A percentile compares a stretch with the other conserved stretches of the same genome.
These are phyloP conservation scores for Diplodia scrobiculata DNA, from an alignment of 2,329 filamentous ascomycete species.

Conservation along the genomic window DNA sequence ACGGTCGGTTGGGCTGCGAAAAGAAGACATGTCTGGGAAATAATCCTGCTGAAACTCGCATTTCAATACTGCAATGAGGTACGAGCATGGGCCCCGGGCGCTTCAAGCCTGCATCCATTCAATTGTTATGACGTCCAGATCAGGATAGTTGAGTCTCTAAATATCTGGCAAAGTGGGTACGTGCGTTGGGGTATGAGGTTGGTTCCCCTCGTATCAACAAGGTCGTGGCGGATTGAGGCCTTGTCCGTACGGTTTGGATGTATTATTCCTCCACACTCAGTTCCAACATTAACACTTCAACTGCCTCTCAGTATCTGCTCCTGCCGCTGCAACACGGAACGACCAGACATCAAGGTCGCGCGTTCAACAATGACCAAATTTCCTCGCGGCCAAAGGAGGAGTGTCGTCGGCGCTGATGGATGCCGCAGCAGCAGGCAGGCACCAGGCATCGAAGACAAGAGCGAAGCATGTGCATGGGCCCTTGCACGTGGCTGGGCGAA, in stretches of 20 bases:
- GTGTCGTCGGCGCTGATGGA: background rate
- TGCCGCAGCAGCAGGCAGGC: slow-evolving; percentile 7
- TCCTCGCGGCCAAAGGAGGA: background rate
- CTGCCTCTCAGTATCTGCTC: background rate
- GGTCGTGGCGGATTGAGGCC: background rate
- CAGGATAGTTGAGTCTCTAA: slow-evolving; percentile 5
- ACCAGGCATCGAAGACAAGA: slow-evolving; percentile 14
- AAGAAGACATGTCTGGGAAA: background rate
- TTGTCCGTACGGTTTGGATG: background rate
- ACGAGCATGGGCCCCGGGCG: slow-evolving; percentile 9
- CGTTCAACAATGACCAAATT: background rate
- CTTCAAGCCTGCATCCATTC: background rate
- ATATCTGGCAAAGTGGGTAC: background rate
- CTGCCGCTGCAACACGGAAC: background rate
- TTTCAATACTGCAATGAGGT: slow-evolving; percentile 3
- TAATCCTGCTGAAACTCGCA: background rate
- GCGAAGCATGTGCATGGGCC: background rate
- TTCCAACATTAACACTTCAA: background rate
- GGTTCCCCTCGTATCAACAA: background rate
- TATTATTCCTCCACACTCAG: background rate
- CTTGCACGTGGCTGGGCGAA: slow-evolving; percentile 11
- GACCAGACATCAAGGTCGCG: too few species aligned
- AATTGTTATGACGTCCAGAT: background rate
- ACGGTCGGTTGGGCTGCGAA: background rate
- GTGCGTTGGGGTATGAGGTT: background rate